These are phyloP conservation scores for Euphorbia celastroides DNA, from an alignment of 441 rosid genomes.

Conservation along the genomic window DNA sequence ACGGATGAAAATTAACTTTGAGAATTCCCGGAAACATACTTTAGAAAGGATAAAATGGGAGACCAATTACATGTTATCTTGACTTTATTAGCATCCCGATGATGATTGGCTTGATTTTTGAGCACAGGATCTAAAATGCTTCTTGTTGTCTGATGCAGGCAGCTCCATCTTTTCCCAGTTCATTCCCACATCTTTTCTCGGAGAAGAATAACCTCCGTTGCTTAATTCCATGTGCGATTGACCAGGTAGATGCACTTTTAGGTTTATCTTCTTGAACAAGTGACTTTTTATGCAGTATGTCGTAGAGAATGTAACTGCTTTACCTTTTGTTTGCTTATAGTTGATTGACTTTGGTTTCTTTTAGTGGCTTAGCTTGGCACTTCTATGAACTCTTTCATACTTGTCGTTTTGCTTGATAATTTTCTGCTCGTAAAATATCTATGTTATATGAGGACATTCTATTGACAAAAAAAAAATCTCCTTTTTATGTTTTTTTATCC, in stretches of 20 bases:
- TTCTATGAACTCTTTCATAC: neutral
- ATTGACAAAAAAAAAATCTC: neutral
- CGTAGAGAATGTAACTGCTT: neutral
- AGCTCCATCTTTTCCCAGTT: constrained; percentile 86
- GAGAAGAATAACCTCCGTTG: constrained; percentile 69
- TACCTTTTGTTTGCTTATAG: neutral
- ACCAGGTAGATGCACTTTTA: constrained; percentile 51
- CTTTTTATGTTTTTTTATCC: neutral
- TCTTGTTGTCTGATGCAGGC: constrained; percentile 47
- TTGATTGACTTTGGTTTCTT: constrained; percentile 2
- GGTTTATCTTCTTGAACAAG: neutral
- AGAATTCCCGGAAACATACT: neutral
- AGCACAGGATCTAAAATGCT: constrained; percentile 8
- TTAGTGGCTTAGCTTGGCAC: neutral
- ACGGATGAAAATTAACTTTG: neutral
- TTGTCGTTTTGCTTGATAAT: neutral
- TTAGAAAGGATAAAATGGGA: neutral
- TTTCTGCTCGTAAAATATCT: neutral
- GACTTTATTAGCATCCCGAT: neutral
- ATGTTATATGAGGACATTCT: neutral
- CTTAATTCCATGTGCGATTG: constrained; percentile 94
- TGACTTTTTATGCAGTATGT: constrained; percentile 1
- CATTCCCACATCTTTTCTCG: constrained; percentile 77
- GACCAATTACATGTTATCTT: neutral
- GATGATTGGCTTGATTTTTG: neutral